Evolutionary conservation across 176 grass and related monocot species (phyloP).

Genomic region (Cymbopogon citratus): DNA sequence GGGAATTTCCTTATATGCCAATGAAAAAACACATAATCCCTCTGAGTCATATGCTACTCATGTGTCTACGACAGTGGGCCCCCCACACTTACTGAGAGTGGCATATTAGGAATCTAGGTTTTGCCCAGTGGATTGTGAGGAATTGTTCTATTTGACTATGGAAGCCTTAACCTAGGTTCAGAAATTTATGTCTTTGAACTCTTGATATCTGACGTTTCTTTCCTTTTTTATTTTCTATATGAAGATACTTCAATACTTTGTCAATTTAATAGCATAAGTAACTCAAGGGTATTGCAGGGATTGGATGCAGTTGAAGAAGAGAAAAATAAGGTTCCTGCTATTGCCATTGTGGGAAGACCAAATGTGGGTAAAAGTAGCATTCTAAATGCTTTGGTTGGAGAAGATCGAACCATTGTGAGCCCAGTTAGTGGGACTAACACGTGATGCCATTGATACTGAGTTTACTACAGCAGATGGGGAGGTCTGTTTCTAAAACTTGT

Average conservation of each 20-base stretch:
- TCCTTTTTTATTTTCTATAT: background rate
- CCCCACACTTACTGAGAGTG: background rate
- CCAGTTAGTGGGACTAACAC: slow-evolving; percentile 96
- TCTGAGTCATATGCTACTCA: background rate
- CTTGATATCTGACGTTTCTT: background rate
- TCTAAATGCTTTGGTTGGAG: slow-evolving; percentile 89
- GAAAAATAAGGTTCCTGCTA: slow-evolving; percentile 69
- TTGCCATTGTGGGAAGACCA: slow-evolving; percentile 93
- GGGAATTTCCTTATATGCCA: background rate
- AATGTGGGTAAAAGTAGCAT: slow-evolving; percentile 99
- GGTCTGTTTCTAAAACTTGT: slow-evolving; percentile 39
- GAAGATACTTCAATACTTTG: background rate
- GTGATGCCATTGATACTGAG: slow-evolving; percentile 97
- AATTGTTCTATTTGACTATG: background rate
- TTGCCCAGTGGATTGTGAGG: background rate
- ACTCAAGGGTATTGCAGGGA: slow-evolving; percentile 17
- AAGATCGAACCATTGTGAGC: slow-evolving; percentile 95
- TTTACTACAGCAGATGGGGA: slow-evolving; percentile 69
- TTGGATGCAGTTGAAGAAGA: slow-evolving; percentile 58
- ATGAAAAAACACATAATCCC: background rate
- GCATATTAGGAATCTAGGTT: background rate
- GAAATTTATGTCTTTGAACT: background rate
- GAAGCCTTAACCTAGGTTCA: background rate
- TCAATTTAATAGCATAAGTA: background rate
- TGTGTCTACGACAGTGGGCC: background rate